These are phyloP conservation scores for Mortierella hygrophila DNA, from an alignment of 192 early-diverging fungal genomes.

Conservation along the genomic window DNA sequence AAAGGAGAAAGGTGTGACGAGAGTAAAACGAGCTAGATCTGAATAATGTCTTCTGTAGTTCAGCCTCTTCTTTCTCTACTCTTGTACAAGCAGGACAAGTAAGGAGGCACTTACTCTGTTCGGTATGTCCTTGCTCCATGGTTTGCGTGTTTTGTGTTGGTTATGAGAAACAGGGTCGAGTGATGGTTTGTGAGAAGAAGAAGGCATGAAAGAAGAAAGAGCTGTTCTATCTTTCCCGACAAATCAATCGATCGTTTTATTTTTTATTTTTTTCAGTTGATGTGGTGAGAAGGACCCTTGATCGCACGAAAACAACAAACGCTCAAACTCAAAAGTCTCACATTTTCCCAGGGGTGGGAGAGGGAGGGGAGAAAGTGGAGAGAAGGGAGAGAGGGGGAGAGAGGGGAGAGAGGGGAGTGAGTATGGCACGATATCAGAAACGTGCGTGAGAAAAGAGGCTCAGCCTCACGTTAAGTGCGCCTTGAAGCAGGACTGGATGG, in stretches of 20 bases:
- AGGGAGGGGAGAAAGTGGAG: not conserved
- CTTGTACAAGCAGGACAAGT: not conserved
- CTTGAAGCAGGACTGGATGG: constrained; percentile 30
- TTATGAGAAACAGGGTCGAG: not conserved
- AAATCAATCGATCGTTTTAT: not conserved
- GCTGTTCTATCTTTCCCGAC: not conserved
- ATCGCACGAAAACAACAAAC: not conserved
- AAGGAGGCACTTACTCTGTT: not conserved
- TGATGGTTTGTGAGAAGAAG: not conserved
- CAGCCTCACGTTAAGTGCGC: not conserved
- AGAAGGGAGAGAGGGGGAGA: not conserved
- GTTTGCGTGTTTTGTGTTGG: not conserved
- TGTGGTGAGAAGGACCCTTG: not conserved
- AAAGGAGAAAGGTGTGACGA: not conserved
- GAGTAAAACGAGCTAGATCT: not conserved
- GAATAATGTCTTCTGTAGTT: not conserved
- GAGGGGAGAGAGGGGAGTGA: not conserved
- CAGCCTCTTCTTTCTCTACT: not conserved
- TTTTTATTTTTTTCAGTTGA: not conserved
- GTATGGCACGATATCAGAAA: not conserved
- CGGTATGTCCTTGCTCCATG: not conserved
- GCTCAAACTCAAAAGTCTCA: not conserved
- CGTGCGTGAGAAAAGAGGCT: not conserved
- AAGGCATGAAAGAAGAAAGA: not conserved
- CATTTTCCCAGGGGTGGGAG: not conserved